These are phyloP conservation scores for Acrodontium crateriforme DNA, from an alignment of 2,329 filamentous ascomycete genomes.

Conservation along the genomic window DNA sequence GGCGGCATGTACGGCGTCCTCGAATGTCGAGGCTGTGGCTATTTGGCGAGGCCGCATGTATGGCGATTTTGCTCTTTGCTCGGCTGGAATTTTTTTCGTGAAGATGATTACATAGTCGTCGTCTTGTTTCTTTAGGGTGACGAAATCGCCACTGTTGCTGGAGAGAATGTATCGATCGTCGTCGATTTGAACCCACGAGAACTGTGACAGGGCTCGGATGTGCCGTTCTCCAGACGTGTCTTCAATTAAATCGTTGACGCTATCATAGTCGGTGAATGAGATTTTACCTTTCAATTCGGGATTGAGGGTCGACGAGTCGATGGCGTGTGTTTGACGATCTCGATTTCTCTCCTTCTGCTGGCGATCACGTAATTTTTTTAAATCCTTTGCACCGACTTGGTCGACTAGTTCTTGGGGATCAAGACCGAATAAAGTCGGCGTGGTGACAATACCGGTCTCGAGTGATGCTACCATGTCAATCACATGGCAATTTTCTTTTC, in stretches of 20 bases:
- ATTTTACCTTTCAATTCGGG: conserved; percentile 32
- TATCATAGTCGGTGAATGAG: conserved; percentile 81
- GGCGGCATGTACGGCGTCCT: conserved; percentile 66
- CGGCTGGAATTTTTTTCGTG: conserved; percentile 26
- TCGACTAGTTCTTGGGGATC: conserved; percentile 68
- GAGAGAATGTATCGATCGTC: conserved; percentile 57
- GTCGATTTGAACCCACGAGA: conserved; percentile 74
- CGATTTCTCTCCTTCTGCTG: conserved; percentile 28
- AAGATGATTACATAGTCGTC: conserved; percentile 27
- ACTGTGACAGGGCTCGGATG: conserved; percentile 59
- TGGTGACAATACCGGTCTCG: conserved; percentile 72
- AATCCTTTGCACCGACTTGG: conserved; percentile 46
- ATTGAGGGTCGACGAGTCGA: conserved; percentile 1
- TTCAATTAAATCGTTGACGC: conserved; percentile 76
- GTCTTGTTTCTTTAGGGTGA: conserved; percentile 36
- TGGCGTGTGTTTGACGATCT: conserved; percentile 20
- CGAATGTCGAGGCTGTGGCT: conserved; percentile 50
- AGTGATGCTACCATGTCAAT: conserved; percentile 91
- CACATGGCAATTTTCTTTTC: conserved; percentile 79
- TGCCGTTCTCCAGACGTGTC: conserved; percentile 68
- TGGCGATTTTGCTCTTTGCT: conserved; percentile 30
- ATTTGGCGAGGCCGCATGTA: conserved; percentile 58
- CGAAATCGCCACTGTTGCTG: conserved; percentile 45
- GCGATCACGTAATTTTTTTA: conserved; percentile 41
- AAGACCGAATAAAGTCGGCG: conserved; percentile 83